Evolutionary conservation across 1,139 yeast species (phyloP).

Genomic region (Oligophagozyma castellii): DNA sequence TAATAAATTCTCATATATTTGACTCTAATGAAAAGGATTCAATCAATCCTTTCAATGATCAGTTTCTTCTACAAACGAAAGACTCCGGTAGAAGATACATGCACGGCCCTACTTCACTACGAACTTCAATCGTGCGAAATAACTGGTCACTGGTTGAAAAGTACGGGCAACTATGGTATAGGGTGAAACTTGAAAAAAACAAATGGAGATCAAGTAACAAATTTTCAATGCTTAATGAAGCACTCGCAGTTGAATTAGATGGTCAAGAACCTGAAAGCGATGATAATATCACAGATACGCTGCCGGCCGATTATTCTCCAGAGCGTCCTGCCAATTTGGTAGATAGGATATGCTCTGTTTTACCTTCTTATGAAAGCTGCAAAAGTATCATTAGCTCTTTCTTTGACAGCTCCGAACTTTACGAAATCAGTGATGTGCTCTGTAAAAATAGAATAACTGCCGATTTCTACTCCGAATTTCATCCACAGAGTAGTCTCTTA

Average conservation of each 20-base stretch:
- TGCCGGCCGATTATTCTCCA: too few relatives aligned
- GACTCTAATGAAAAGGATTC: not conserved
- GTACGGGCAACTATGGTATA: conserved; percentile 14
- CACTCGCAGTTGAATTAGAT: conserved; percentile 3
- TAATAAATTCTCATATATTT: not conserved
- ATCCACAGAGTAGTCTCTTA: conserved; percentile 5
- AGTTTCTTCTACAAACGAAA: conserved; percentile 8
- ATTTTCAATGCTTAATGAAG: conserved; percentile 1
- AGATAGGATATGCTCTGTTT: conserved; percentile 8
- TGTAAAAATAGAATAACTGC: conserved; percentile 12
- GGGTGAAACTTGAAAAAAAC: conserved; percentile 12
- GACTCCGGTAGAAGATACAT: conserved; percentile 10
- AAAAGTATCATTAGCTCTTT: conserved; percentile 7
- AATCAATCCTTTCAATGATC: conserved; percentile 11
- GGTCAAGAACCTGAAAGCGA: conserved; percentile 2
- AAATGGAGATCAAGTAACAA: conserved; percentile 10
- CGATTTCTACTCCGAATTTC: conserved; percentile 13
- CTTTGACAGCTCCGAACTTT: conserved; percentile 11
- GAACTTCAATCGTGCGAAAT: conserved; percentile 10
- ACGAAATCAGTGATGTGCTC: conserved; percentile 9
- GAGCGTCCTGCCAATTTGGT: conserved; percentile 7
- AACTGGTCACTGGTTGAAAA: conserved; percentile 11
- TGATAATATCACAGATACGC: not conserved
- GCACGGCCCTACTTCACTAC: conserved; percentile 20
- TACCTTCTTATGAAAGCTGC: conserved; percentile 15